Evolutionary conservation across 2,329 filamentous ascomycete species (phyloP).

Genomic region (Plectosphaerella sp.): DNA sequence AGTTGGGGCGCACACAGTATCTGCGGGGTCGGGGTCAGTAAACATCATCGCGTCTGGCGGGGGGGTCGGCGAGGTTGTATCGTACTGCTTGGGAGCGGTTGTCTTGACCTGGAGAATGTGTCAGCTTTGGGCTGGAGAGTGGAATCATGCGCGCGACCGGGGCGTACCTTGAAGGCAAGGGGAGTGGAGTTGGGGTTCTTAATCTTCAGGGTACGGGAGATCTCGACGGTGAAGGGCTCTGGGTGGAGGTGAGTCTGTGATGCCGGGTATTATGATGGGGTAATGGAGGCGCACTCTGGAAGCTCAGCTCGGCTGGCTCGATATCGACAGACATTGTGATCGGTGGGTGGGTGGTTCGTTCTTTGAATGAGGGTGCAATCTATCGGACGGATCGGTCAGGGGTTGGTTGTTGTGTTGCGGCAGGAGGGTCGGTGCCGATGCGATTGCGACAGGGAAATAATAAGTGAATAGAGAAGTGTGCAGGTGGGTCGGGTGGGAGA

Average conservation of each 20-base stretch:
- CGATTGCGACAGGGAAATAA: neutral
- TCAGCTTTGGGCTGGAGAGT: conserved; percentile 7
- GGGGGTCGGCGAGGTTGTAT: conserved; percentile 15
- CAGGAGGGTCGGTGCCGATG: neutral
- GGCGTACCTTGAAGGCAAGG: conserved; percentile 64
- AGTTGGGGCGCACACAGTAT: conserved; percentile 97
- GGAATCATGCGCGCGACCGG: conserved; percentile 5
- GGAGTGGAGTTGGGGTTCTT: conserved; percentile 59
- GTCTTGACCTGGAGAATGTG: conserved; percentile 79
- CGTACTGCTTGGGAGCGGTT: conserved; percentile 96
- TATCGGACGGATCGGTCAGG: conserved; percentile 6
- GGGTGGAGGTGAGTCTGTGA: conserved; percentile 8
- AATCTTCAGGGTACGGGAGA: conserved; percentile 60
- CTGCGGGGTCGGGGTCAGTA: conserved; percentile 37
- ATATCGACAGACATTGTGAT: conserved; percentile 89
- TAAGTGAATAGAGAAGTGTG: conserved; percentile 4
- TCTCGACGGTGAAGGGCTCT: conserved; percentile 66
- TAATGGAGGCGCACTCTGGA: conserved; percentile 67
- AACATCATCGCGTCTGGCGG: neutral
- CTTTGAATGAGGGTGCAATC: neutral
- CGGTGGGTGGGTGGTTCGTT: conserved; percentile 10
- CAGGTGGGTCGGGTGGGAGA: conserved; percentile 5
- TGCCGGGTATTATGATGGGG: conserved; percentile 2
- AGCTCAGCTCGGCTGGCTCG: conserved; percentile 85
- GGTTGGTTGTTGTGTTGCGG: neutral